phyloP scores from a whole-genome alignment of 2,329 filamentous ascomycete genomes.

The Aspergillus niger region DNA sequence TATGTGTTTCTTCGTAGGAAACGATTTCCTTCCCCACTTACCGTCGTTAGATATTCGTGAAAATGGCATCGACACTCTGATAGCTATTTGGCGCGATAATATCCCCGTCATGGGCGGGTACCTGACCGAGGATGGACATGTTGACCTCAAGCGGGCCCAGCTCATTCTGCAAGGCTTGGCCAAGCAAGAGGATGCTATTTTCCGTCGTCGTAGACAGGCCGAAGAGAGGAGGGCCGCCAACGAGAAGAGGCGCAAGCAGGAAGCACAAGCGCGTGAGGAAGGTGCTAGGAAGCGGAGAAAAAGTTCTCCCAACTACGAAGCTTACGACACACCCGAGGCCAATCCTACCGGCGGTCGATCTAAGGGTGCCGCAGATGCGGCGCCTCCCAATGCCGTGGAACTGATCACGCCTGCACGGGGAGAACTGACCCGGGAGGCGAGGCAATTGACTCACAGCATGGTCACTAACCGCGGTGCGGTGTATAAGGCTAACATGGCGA shows the following conservation, averaged over 20 bases:
- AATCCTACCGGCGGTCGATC: slow-evolving; percentile 24
- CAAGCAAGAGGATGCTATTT: slow-evolving; percentile 91
- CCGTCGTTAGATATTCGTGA: slow-evolving; percentile 97
- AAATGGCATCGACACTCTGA: slow-evolving; percentile 93
- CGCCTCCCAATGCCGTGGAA: slow-evolving; percentile 53
- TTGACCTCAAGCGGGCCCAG: slow-evolving; percentile 84
- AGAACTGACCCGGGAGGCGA: slow-evolving; percentile 58
- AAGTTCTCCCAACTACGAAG: slow-evolving; percentile 48
- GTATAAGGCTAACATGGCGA: slow-evolving; percentile 74
- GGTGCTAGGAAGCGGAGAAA: slow-evolving; percentile 46
- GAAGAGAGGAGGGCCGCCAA: slow-evolving; percentile 82
- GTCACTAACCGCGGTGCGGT: slow-evolving; percentile 72
- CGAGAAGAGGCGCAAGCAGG: slow-evolving; percentile 74
- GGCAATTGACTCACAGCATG: slow-evolving; percentile 79
- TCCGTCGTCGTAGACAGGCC: slow-evolving; percentile 79
- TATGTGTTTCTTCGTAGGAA: slow-evolving; percentile 98
- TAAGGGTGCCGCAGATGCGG: slow-evolving; percentile 30
- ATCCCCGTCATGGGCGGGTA: slow-evolving; percentile 91
- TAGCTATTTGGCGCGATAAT: slow-evolving; percentile 95
- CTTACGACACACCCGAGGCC: slow-evolving; percentile 33
- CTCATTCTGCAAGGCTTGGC: slow-evolving; percentile 84
- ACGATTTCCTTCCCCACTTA: slow-evolving; percentile 95
- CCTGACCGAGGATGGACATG: slow-evolving; percentile 90
- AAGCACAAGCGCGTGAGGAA: slow-evolving; percentile 58
- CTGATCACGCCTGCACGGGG: slow-evolving; percentile 59